Percentiles rank a stretch among this genome's conserved stretches.
Conservation (phyloP, 148 eudicot species). For the Chenopodium formosanum region DNA sequence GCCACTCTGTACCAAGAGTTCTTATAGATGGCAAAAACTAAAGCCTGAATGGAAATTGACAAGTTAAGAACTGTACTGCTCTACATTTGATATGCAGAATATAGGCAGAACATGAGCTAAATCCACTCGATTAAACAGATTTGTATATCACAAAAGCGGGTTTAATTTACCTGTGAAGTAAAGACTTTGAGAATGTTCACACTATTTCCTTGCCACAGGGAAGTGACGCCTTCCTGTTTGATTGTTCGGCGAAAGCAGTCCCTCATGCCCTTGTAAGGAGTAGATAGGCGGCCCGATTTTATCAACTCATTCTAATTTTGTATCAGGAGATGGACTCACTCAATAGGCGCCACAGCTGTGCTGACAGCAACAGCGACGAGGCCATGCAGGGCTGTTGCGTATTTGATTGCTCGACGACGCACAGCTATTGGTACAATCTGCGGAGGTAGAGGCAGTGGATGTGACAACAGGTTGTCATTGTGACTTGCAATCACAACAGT, state of each 20-base stretch:
- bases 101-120: too few species aligned
- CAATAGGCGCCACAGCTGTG: constrained; percentile 23
- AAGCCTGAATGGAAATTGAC: background rate
- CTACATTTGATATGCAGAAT: too few species aligned
- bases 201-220: constrained; percentile 36
- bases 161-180: background rate
- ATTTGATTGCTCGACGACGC: background rate
- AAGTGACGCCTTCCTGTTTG: constrained; percentile 21
- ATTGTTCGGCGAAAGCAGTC: constrained; percentile 32
- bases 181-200: background rate
- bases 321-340: constrained; percentile 25
- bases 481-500: too few species aligned
- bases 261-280: constrained; percentile 31
- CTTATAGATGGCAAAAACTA: background rate
- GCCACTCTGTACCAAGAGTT: background rate
- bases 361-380: background rate
- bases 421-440: too few species aligned
- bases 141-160: too few species aligned
- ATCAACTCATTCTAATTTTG: constrained; percentile 37
- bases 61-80: background rate
- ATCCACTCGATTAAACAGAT: too few species aligned
- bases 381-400: background rate
- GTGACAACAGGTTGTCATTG: too few species aligned
- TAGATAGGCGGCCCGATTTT: constrained; percentile 23
- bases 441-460: background rate